Evolutionary conservation across 306 rosid genomes (phyloP).

Genomic region (Cicer pinnatifidum): DNA sequence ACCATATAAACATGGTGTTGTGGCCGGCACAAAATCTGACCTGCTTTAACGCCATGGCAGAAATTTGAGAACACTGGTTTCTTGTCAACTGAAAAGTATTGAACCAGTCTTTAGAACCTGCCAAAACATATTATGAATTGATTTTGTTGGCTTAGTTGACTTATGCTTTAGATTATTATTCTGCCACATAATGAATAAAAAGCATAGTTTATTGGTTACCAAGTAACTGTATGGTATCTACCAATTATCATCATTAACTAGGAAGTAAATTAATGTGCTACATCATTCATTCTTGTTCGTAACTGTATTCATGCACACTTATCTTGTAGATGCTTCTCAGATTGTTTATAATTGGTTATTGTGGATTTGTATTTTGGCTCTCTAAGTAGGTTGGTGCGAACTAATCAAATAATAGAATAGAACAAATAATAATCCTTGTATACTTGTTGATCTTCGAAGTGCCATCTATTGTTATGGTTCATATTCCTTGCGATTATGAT

Average conservation of each 20-base stretch:
- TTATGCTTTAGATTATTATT: conserved; percentile 24
- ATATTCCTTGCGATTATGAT: conserved; percentile 24
- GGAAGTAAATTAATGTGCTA: conserved; percentile 1
- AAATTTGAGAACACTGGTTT: neutral
- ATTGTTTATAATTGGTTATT: conserved; percentile 26
- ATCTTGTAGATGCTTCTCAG: conserved; percentile 31
- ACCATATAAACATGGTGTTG: no score
- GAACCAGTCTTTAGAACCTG: conserved; percentile 31
- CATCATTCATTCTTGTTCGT: neutral
- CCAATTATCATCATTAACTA: neutral
- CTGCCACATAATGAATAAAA: conserved; percentile 21
- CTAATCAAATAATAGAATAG: neutral
- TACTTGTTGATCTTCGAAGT: conserved; percentile 33
- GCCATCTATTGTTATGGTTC: conserved; percentile 14
- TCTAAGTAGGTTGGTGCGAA: conserved; percentile 12
- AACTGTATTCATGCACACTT: conserved; percentile 11
- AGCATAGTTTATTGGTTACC: conserved; percentile 30
- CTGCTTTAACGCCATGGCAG: no score
- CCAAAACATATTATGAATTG: conserved; percentile 17
- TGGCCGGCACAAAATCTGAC: no score
- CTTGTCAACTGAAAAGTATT: neutral
- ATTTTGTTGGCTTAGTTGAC: conserved; percentile 24
- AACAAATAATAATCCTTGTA: conserved; percentile 14
- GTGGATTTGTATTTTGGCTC: conserved; percentile 21
- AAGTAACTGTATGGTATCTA: conserved; percentile 9